Percentiles rank a stretch among this genome's conserved stretches.
phyloP scores from a whole-genome alignment of 2,329 filamentous ascomycete genomes.

The Atkinsonella hypoxylon region DNA sequence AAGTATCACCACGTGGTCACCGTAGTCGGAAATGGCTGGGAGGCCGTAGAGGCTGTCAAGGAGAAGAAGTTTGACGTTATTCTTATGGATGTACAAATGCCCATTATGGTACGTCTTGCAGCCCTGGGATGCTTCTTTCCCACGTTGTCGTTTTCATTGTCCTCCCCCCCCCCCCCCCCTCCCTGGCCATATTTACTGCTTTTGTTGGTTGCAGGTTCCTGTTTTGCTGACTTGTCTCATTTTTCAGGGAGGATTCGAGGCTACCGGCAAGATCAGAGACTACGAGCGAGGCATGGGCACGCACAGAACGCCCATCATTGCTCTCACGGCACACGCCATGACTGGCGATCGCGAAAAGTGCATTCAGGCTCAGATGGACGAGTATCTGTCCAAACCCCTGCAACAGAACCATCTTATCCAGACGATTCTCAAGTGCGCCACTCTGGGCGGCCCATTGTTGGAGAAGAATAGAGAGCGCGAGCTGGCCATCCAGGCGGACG shows the following conservation, averaged over 20 bases:
- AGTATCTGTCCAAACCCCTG: conserved; percentile 91
- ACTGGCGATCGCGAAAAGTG: conserved; percentile 96
- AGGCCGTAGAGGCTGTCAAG: conserved; percentile 87
- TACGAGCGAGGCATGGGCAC: conserved; percentile 76
- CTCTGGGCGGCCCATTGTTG: conserved; percentile 70
- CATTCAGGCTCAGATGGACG: conserved; percentile 98
- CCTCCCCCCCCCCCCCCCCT: no score
- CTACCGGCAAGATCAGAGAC: conserved; percentile 90
- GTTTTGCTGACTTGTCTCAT: conserved; percentile 25
- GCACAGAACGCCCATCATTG: conserved; percentile 86
- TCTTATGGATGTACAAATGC: conserved; percentile 99
- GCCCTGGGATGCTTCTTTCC: not conserved
- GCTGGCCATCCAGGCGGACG: conserved; percentile 37
- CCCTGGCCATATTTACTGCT: no score
- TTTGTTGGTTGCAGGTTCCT: no score
- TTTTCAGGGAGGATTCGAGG: conserved; percentile 78
- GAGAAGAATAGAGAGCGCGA: conserved; percentile 61
- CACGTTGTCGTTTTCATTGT: not conserved
- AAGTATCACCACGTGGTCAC: conserved; percentile 91
- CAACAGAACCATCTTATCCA: conserved; percentile 97
- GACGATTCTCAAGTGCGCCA: conserved; percentile 93
- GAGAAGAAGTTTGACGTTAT: conserved; percentile 90
- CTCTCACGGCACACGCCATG: conserved; percentile 96
- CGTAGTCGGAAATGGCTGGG: conserved; percentile 88
- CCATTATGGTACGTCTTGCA: conserved; percentile 62